A percentile compares a stretch with the other conserved stretches of the same genome.
phyloP scores from a whole-genome alignment of 306 rosid species.

The Nissolia schottii region DNA sequence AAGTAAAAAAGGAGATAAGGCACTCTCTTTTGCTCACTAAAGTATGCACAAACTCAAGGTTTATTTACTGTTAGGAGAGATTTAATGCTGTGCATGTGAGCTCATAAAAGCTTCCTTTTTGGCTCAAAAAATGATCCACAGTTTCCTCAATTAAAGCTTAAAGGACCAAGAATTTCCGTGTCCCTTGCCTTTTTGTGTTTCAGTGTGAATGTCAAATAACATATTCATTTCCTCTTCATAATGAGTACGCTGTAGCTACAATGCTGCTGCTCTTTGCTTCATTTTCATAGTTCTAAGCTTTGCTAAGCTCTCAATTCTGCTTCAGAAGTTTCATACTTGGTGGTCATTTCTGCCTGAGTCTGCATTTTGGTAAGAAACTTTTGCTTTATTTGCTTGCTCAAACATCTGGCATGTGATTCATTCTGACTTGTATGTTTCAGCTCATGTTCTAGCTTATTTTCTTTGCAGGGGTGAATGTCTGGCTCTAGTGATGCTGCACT shows the following conservation, averaged over 20 bases:
- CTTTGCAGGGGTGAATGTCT: neutral
- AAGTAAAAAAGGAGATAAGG: neutral
- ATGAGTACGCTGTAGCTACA: constrained; percentile 20
- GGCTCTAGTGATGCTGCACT: constrained; percentile 17
- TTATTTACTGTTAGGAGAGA: neutral
- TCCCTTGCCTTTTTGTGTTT: constrained; percentile 44
- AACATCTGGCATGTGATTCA: constrained; percentile 30
- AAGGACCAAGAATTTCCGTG: constrained; percentile 22
- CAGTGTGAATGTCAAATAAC: constrained; percentile 15
- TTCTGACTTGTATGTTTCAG: constrained; percentile 3
- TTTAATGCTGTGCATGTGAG: neutral
- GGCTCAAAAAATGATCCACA: neutral
- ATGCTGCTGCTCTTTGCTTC: neutral
- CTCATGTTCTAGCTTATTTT: constrained; percentile 17
- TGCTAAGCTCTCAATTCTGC: neutral
- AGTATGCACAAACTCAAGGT: neutral
- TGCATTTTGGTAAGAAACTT: constrained; percentile 35
- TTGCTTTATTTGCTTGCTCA: constrained; percentile 21
- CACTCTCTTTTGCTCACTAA: constrained; percentile 21
- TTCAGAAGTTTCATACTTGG: constrained; percentile 15
- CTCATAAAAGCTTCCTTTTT: neutral
- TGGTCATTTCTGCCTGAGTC: constrained; percentile 13
- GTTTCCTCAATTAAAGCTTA: neutral
- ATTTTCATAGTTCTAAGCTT: neutral
- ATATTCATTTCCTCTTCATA: constrained; percentile 23